phyloP scores from a whole-genome alignment of 441 rosid species.

The Bruguiera hainesii region DNA sequence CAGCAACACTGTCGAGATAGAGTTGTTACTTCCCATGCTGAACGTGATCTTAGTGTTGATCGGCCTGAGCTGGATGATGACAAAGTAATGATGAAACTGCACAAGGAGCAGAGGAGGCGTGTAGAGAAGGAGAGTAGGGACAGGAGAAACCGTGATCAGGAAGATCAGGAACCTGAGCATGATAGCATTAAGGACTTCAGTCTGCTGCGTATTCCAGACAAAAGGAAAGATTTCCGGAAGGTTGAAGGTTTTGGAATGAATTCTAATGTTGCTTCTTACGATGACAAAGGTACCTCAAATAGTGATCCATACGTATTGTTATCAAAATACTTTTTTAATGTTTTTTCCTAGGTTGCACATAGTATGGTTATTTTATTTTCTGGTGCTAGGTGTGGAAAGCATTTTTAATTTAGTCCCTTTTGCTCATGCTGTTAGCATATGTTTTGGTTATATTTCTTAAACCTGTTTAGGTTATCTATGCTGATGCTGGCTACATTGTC shows the following conservation, averaged over 20 bases:
- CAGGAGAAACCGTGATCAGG: slow-evolving; percentile 66
- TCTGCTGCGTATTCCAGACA: slow-evolving; percentile 58
- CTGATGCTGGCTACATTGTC: neutral
- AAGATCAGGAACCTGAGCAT: slow-evolving; percentile 71
- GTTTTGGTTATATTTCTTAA: neutral
- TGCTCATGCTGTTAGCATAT: neutral
- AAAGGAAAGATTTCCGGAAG: slow-evolving; percentile 59
- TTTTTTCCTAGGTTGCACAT: neutral
- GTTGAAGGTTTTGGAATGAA: slow-evolving; percentile 65
- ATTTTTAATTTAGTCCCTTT: neutral
- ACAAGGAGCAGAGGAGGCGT: slow-evolving; percentile 71
- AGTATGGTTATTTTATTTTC: neutral
- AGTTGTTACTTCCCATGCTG: slow-evolving; percentile 51
- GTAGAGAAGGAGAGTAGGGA: slow-evolving; percentile 75
- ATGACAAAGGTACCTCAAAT: slow-evolving; percentile 74
- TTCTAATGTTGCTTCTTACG: slow-evolving; percentile 49
- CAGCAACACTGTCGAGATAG: slow-evolving; percentile 80
- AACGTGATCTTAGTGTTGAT: slow-evolving; percentile 71
- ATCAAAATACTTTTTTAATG: neutral
- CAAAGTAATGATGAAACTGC: slow-evolving; percentile 53
- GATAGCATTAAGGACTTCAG: slow-evolving; percentile 58
- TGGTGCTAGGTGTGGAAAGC: neutral
- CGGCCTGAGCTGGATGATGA: slow-evolving; percentile 78
- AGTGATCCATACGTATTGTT: slow-evolving; percentile 43
- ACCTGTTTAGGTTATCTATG: neutral